phyloP scores from a whole-genome alignment of 148 eudicot species.

The Polygonum aviculare region DNA sequence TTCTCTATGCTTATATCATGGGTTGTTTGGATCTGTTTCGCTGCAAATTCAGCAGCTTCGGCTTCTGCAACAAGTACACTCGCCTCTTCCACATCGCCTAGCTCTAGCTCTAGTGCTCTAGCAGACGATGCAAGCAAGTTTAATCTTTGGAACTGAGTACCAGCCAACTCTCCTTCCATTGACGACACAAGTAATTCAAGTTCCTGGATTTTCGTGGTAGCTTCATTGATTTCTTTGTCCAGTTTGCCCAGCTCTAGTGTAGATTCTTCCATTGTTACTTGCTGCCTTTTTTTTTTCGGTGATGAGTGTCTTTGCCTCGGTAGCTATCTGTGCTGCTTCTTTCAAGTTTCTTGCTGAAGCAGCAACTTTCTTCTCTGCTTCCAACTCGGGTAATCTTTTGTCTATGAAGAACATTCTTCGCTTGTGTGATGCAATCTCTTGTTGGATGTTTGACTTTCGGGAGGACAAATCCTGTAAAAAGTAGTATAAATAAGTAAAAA shows the following conservation, averaged over 20 bases:
- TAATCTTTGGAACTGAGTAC: constrained; percentile 54
- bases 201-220: constrained; percentile 35
- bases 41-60: constrained; percentile 53
- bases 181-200: constrained; percentile 39
- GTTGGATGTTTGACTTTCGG: constrained; percentile 50
- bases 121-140: constrained; percentile 39
- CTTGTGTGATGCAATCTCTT: constrained; percentile 43
- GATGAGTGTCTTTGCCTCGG: constrained; percentile 51
- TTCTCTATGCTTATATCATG: constrained; percentile 35
- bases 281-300: constrained; percentile 48
- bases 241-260: constrained; percentile 27
- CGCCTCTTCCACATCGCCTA: constrained; percentile 64
- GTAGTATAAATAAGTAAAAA: neutral
- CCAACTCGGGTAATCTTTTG: constrained; percentile 67
- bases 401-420: constrained; percentile 57
- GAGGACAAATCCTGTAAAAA: constrained; percentile 51
- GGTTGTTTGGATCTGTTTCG: constrained; percentile 38
- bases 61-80: constrained; percentile 59
- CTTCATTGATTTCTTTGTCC: constrained; percentile 38
- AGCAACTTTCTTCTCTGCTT: constrained; percentile 77
- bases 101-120: constrained; percentile 52
- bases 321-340: constrained; percentile 69
- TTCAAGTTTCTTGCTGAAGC: constrained; percentile 69
- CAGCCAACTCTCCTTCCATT: constrained; percentile 51
- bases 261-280: constrained; percentile 29